These are phyloP conservation scores for Nemania abortiva DNA, from an alignment of 2,329 filamentous ascomycete species.

Conservation along the genomic window DNA sequence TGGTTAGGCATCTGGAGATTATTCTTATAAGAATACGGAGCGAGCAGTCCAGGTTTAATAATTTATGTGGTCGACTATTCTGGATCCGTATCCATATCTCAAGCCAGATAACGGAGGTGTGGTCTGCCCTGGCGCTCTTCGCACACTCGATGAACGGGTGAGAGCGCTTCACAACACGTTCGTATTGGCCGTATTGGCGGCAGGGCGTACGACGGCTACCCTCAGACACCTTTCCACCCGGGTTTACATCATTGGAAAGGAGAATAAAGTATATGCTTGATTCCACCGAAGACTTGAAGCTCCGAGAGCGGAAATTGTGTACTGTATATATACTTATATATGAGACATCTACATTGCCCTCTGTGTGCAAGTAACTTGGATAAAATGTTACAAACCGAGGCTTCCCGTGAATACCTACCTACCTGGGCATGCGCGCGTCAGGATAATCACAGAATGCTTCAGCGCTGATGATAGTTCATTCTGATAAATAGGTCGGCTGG, in stretches of 20 bases:
- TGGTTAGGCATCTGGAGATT: slow-evolving; percentile 79
- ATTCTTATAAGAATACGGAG: slow-evolving; percentile 60
- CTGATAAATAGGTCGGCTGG: neutral
- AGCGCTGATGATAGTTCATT: neutral
- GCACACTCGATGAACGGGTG: neutral
- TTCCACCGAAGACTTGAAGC: slow-evolving; percentile 11
- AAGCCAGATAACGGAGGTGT: slow-evolving; percentile 4
- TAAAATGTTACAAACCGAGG: too few relatives aligned
- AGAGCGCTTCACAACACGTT: neutral
- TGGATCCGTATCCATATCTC: neutral
- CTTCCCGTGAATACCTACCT: neutral
- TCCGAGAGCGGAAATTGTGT: neutral
- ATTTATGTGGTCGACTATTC: neutral
- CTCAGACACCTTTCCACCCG: neutral
- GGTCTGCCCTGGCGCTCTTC: neutral
- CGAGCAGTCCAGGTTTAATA: neutral
- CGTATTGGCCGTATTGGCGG: neutral
- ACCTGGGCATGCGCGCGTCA: neutral
- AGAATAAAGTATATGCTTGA: slow-evolving; percentile 1
- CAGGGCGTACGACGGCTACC: neutral
- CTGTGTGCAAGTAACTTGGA: too few relatives aligned
- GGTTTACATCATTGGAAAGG: slow-evolving; percentile 1
- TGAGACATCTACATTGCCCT: neutral
- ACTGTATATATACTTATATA: neutral
- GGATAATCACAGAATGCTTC: too few relatives aligned